Evolutionary conservation across 441 rosid genomes (phyloP).

Genomic region (Pelargonium australe): DNA sequence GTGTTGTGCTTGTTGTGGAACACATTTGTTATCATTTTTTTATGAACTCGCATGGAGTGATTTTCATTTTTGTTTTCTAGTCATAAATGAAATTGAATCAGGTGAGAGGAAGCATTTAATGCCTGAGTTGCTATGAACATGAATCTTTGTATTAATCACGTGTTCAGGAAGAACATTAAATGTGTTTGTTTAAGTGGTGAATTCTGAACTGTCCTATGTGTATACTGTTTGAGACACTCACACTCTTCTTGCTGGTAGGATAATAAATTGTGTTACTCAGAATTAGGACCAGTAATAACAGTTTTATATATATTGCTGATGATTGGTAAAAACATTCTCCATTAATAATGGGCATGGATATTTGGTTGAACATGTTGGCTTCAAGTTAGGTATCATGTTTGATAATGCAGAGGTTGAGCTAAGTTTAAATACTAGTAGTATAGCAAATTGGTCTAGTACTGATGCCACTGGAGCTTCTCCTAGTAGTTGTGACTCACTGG

Average conservation of each 20-base stretch:
- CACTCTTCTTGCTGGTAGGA: too few relatives aligned
- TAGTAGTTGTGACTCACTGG: background rate
- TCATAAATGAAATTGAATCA: background rate
- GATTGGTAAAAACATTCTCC: background rate
- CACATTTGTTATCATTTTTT: background rate
- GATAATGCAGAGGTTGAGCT: background rate
- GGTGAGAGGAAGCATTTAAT: background rate
- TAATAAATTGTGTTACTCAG: too few relatives aligned
- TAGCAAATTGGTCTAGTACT: background rate
- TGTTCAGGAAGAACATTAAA: too few relatives aligned
- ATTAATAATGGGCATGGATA: background rate
- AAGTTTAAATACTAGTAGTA: background rate
- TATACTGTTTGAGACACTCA: too few relatives aligned
- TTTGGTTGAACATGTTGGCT: background rate
- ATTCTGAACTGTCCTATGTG: too few relatives aligned
- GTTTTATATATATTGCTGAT: too few relatives aligned
- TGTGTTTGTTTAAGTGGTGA: background rate
- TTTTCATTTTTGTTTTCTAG: background rate
- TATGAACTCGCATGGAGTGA: background rate
- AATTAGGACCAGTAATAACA: too few relatives aligned
- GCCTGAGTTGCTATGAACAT: background rate
- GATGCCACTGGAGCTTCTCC: background rate
- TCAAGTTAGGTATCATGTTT: background rate
- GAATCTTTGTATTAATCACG: background rate
- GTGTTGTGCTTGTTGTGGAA: background rate